A percentile compares a stretch with the other conserved stretches of the same genome.
Evolutionary conservation across 805 yeast species (phyloP).

Genomic region (Pichia cephalocereana): DNA sequence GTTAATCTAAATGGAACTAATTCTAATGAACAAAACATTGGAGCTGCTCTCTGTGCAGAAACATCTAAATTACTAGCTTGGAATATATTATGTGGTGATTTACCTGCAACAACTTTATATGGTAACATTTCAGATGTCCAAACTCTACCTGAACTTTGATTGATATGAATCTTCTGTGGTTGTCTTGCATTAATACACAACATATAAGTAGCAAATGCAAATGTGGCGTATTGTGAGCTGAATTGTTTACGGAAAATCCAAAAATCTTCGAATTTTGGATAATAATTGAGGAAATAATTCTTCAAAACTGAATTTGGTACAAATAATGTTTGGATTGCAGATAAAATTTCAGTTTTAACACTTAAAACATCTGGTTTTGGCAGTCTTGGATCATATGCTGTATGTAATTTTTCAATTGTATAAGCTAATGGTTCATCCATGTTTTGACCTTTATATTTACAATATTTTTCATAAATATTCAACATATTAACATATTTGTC

Average conservation of each 20-base stretch:
- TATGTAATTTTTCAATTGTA: slow-evolving; percentile 75
- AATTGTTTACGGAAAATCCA: slow-evolving; percentile 97
- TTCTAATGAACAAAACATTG: slow-evolving; percentile 84
- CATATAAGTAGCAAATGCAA: slow-evolving; percentile 87
- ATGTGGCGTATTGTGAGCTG: slow-evolving; percentile 88
- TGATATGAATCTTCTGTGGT: slow-evolving; percentile 86
- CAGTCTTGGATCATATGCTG: slow-evolving; percentile 86
- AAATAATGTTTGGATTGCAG: slow-evolving; percentile 78
- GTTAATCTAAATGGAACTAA: slow-evolving; percentile 94
- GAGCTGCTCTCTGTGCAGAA: slow-evolving; percentile 50
- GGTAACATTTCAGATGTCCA: slow-evolving; percentile 97
- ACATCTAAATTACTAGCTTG: slow-evolving; percentile 39
- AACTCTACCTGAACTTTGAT: slow-evolving; percentile 74
- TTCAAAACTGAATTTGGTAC: slow-evolving; percentile 80
- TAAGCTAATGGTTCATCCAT: slow-evolving; percentile 88
- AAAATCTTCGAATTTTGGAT: slow-evolving; percentile 80
- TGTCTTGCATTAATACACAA: slow-evolving; percentile 88
- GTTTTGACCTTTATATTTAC: slow-evolving; percentile 60
- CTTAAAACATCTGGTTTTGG: slow-evolving; percentile 90
- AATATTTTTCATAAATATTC: slow-evolving; percentile 84
- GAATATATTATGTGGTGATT: slow-evolving; percentile 31
- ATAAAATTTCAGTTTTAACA: slow-evolving; percentile 81
- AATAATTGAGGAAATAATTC: slow-evolving; percentile 63
- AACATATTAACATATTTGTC: slow-evolving; percentile 60
- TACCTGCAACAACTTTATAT: slow-evolving; percentile 56